Evolutionary conservation across 2,329 filamentous ascomycete species (phyloP).

Genomic region (Alternaria longipes): DNA sequence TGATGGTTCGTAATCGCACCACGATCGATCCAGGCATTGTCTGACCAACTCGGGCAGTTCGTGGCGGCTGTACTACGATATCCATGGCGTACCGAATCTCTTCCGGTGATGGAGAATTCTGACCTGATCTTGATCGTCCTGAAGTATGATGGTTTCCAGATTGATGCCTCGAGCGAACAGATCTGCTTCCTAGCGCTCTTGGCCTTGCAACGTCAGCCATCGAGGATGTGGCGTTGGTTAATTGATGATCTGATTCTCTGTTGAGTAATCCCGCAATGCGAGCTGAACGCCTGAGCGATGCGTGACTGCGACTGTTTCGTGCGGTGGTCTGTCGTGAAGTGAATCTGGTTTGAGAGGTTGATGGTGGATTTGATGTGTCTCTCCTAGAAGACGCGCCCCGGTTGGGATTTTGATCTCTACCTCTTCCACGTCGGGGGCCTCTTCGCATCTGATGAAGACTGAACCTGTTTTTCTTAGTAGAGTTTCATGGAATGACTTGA

Average conservation of each 20-base stretch:
- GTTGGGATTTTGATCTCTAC: constrained; percentile 45
- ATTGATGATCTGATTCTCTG: constrained; percentile 32
- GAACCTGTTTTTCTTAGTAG: constrained; percentile 43
- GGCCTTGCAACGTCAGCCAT: constrained; percentile 53
- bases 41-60: constrained; percentile 44
- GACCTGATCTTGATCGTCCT: constrained; percentile 37
- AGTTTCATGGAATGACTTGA: constrained; percentile 24
- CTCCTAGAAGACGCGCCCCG: constrained; percentile 38
- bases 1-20: constrained; percentile 46
- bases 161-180: constrained; percentile 43
- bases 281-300: constrained; percentile 43
- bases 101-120: constrained; percentile 35
- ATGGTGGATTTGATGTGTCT: constrained; percentile 33
- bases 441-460: constrained; percentile 51
- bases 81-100: constrained; percentile 52
- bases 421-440: constrained; percentile 46
- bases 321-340: constrained; percentile 29
- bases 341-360: constrained; percentile 19
- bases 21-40: constrained; percentile 44
- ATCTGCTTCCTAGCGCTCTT: constrained; percentile 43
- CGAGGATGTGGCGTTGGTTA: constrained; percentile 25
- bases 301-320: constrained; percentile 27
- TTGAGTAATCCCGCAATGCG: constrained; percentile 45
- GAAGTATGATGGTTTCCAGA: constrained; percentile 31
- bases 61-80: constrained; percentile 49